A percentile compares a stretch with the other conserved stretches of the same genome.
Evolutionary conservation across 1,284 basidiomycete species (phyloP).

Genomic region (Marasmius oreades): DNA sequence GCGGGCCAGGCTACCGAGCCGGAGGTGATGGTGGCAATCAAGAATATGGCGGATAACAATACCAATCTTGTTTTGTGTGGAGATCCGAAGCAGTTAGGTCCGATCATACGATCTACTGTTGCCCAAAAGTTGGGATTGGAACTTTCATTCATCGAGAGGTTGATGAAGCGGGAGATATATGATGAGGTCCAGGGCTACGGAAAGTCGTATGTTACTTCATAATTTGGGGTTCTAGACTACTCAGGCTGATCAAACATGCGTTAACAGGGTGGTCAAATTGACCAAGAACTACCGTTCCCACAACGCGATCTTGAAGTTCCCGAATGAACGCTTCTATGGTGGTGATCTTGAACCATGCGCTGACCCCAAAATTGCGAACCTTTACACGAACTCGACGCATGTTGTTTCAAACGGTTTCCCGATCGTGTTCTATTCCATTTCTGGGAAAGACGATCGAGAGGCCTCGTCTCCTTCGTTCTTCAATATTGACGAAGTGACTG

Average conservation of each 20-base stretch:
- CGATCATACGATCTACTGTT: slow-evolving; percentile 50
- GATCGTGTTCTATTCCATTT: slow-evolving; percentile 54
- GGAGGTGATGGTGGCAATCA: slow-evolving; percentile 53
- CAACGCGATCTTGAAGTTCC: slow-evolving; percentile 47
- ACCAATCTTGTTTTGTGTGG: slow-evolving; percentile 60
- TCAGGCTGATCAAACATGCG: not conserved
- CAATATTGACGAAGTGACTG: slow-evolving; percentile 53
- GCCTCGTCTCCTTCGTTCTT: slow-evolving; percentile 64
- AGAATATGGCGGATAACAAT: slow-evolving; percentile 43
- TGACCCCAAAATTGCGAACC: slow-evolving; percentile 29
- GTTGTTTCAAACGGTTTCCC: slow-evolving; percentile 50
- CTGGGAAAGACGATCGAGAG: slow-evolving; percentile 60
- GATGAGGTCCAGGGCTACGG: slow-evolving; percentile 34
- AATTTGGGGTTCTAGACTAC: not conserved
- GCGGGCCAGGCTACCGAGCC: slow-evolving; percentile 66
- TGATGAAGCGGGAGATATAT: slow-evolving; percentile 51
- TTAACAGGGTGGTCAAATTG: slow-evolving; percentile 53
- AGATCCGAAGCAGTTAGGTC: slow-evolving; percentile 61
- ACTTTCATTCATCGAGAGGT: slow-evolving; percentile 51
- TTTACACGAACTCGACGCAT: slow-evolving; percentile 33
- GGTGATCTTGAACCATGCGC: slow-evolving; percentile 42
- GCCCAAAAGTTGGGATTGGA: slow-evolving; percentile 50
- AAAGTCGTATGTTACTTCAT: slow-evolving; percentile 33
- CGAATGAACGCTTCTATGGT: slow-evolving; percentile 54
- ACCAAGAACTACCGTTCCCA: slow-evolving; percentile 61